phyloP scores from a whole-genome alignment of 2,329 filamentous ascomycete species.

The Verticillium zaregamsianum region DNA sequence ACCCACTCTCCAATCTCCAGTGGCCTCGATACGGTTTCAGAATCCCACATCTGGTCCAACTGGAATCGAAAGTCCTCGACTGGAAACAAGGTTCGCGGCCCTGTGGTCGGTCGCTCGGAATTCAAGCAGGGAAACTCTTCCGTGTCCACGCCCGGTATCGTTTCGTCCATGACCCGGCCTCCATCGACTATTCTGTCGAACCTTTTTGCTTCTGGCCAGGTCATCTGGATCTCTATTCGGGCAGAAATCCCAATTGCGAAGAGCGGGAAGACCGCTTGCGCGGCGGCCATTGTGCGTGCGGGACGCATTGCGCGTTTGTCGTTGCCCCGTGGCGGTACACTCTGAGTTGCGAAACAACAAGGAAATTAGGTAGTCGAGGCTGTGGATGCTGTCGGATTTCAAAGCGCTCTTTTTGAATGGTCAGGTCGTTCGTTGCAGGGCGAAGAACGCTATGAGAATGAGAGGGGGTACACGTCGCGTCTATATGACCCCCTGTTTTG shows the following conservation, averaged over 20 bases:
- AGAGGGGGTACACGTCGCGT: too few species aligned
- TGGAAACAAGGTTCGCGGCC: neutral
- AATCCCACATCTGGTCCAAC: neutral
- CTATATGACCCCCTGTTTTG: too few species aligned
- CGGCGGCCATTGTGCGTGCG: neutral
- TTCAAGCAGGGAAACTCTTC: neutral
- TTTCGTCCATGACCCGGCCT: neutral
- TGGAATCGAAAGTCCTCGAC: neutral
- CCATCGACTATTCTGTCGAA: neutral
- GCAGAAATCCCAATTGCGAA: neutral
- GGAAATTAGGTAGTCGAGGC: too few species aligned
- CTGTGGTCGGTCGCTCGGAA: neutral
- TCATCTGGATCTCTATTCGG: neutral
- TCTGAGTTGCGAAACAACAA: too few species aligned
- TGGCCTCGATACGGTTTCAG: neutral
- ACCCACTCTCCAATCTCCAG: neutral
- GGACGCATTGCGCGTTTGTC: neutral
- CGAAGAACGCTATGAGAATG: too few species aligned
- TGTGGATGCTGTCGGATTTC: too few species aligned
- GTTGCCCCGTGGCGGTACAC: too few species aligned
- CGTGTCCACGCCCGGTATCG: neutral
- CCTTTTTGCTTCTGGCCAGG: neutral
- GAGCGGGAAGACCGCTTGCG: neutral
- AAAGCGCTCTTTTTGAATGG: too few species aligned
- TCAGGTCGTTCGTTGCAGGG: too few species aligned